Evolutionary conservation across 805 yeast species (phyloP).

Genomic region (Saturnispora diversa): DNA sequence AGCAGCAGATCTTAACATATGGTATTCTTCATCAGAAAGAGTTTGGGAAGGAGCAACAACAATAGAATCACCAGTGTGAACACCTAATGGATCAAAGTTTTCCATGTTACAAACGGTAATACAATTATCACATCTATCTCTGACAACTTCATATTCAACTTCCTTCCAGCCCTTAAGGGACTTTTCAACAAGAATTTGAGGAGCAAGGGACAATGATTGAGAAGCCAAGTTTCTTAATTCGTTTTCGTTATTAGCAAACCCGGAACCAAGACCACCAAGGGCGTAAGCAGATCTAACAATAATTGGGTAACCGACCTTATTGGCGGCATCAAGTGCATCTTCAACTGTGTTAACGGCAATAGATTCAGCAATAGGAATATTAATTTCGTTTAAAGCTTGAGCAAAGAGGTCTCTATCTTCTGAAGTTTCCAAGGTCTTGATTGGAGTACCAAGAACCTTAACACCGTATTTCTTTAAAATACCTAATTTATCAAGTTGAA

Average conservation of each 20-base stretch:
- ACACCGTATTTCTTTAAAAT: slow-evolving; percentile 93
- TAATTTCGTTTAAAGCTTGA: slow-evolving; percentile 87
- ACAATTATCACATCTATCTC: slow-evolving; percentile 96
- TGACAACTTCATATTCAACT: slow-evolving; percentile 96
- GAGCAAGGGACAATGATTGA: slow-evolving; percentile 90
- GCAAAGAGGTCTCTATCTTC: slow-evolving; percentile 98
- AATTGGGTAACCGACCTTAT: slow-evolving; percentile 86
- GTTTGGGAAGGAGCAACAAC: slow-evolving; percentile 99
- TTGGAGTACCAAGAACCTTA: slow-evolving; percentile 91
- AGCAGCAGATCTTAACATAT: slow-evolving; percentile 96
- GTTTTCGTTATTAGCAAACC: slow-evolving; percentile 83
- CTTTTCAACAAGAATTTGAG: slow-evolving; percentile 91
- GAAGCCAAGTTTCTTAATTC: slow-evolving; percentile 79
- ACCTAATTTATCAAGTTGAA: slow-evolving; percentile 70
- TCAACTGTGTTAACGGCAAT: slow-evolving; percentile 71
- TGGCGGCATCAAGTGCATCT: slow-evolving; percentile 81
- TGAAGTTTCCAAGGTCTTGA: slow-evolving; percentile 92
- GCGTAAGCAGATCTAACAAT: slow-evolving; percentile 97
- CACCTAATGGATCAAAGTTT: slow-evolving; percentile 96
- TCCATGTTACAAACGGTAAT: slow-evolving; percentile 99
- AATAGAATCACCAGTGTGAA: slow-evolving; percentile 98
- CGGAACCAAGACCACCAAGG: slow-evolving; percentile 96
- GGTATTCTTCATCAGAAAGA: slow-evolving; percentile 90
- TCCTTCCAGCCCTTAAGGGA: slow-evolving; percentile 99
- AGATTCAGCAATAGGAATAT: slow-evolving; percentile 92